Evolutionary conservation across 495 filamentous ascomycete species (phyloP).

Genomic region (Hyaloscypha hepaticicola): DNA sequence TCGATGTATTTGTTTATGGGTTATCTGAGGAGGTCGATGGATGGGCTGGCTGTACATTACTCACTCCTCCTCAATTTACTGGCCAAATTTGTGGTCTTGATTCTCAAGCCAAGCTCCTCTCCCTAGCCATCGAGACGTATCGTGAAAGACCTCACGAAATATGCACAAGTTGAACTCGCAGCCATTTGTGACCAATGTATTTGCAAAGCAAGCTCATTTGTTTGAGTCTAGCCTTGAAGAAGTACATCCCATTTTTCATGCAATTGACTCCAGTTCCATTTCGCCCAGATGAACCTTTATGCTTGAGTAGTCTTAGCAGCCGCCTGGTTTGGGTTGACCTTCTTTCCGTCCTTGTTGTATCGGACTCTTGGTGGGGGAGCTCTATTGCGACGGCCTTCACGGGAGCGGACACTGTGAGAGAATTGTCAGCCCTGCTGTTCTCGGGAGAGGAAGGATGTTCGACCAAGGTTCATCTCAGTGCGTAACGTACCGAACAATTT

Average conservation of each 20-base stretch:
- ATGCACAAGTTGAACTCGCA: background rate
- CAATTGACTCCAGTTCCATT: slow-evolving; percentile 27
- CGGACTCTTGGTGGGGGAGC: slow-evolving; percentile 94
- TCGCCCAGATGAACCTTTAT: slow-evolving; percentile 22
- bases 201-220: slow-evolving; percentile 17
- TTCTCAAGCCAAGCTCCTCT: background rate
- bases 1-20: slow-evolving; percentile 14
- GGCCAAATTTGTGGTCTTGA: background rate
- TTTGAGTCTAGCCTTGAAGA: slow-evolving; percentile 24
- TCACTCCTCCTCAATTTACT: slow-evolving; percentile 6
- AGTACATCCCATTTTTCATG: slow-evolving; percentile 26
- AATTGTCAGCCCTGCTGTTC: slow-evolving; percentile 37
- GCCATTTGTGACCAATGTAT: background rate
- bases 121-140: background rate
- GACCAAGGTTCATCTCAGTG: slow-evolving; percentile 60
- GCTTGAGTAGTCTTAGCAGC: slow-evolving; percentile 60
- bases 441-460: slow-evolving; percentile 40
- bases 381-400: slow-evolving; percentile 96
- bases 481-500: slow-evolving; percentile 96
- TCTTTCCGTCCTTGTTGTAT: slow-evolving; percentile 99
- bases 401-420: slow-evolving; percentile 82
- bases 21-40: background rate
- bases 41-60: slow-evolving; percentile 11
- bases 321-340: slow-evolving; percentile 90
- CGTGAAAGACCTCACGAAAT: background rate